phyloP scores from a whole-genome alignment of 352 stramenopile species.

The Globisporangium orthogonon region DNA sequence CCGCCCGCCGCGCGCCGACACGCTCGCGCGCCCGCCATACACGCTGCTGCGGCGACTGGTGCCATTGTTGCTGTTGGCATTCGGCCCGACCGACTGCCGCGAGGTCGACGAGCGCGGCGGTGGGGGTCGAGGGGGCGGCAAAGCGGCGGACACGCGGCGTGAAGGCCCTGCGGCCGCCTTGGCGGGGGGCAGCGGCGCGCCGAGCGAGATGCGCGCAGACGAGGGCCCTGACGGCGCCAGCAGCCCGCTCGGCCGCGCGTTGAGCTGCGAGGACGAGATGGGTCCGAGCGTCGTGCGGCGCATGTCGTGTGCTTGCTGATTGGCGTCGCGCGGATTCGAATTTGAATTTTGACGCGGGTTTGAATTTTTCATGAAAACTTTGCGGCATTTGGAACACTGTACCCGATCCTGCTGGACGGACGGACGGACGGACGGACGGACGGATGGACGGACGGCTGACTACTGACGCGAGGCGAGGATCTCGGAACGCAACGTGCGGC shows the following conservation, averaged over 20 bases:
- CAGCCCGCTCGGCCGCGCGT: slow-evolving; percentile 38
- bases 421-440: too few species aligned
- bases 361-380: too few species aligned
- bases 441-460: too few species aligned
- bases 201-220: slow-evolving; percentile 47
- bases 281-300: slow-evolving; percentile 79
- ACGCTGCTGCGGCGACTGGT: slow-evolving; percentile 44
- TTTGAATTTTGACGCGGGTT: neutral
- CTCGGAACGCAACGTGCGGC: too few species aligned
- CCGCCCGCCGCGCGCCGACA: slow-evolving; percentile 31
- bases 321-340: neutral
- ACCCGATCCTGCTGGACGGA: too few species aligned
- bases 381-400: too few species aligned
- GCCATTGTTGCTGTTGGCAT: slow-evolving; percentile 1
- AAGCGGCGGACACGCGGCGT: slow-evolving; percentile 40
- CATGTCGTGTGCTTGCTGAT: slow-evolving; percentile 23
- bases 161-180: slow-evolving; percentile 37
- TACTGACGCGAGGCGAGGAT: too few species aligned
- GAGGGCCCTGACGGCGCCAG: slow-evolving; percentile 11
- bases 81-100: slow-evolving; percentile 35
- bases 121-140: slow-evolving; percentile 8
- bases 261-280: slow-evolving; percentile 83
- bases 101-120: slow-evolving; percentile 39
- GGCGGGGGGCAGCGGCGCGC: slow-evolving; percentile 20
- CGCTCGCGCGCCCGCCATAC: slow-evolving; percentile 53